Percentiles rank a stretch among this genome's conserved stretches.
phyloP scores from a whole-genome alignment of 805 yeast species.

The Sporopachydermia quercuum region DNA sequence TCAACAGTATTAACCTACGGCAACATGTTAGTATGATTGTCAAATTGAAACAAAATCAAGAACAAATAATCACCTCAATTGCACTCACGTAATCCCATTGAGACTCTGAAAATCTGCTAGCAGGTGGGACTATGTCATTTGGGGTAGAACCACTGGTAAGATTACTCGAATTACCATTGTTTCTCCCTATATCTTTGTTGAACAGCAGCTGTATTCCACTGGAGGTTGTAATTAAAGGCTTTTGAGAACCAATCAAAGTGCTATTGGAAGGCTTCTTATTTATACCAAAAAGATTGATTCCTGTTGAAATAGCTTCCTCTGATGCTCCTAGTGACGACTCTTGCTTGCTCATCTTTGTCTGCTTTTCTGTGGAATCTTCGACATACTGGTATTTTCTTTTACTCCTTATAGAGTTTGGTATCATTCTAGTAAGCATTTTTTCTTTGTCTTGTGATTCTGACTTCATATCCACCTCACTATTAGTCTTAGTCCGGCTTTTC shows the following conservation, averaged over 20 bases:
- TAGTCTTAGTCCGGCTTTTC: not conserved
- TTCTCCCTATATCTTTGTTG: not conserved
- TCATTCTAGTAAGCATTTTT: not conserved
- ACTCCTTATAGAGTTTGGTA: not conserved
- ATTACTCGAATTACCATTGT: not conserved
- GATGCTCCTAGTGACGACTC: not conserved
- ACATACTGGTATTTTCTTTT: not conserved
- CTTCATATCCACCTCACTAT: not conserved
- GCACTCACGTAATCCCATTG: conserved; percentile 1
- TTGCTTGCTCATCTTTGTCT: too few relatives aligned
- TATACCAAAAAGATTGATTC: not conserved
- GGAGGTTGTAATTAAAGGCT: not conserved
- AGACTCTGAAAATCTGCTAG: too few relatives aligned
- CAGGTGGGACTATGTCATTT: too few relatives aligned
- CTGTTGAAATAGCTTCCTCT: not conserved
- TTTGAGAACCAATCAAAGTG: not conserved
- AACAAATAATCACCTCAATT: too few relatives aligned
- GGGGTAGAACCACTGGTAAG: not conserved
- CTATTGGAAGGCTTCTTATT: not conserved
- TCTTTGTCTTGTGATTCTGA: not conserved
- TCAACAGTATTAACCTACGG: conserved; percentile 1
- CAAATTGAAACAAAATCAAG: too few relatives aligned
- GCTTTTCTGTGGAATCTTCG: too few relatives aligned
- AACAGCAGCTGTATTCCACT: not conserved
- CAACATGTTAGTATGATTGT: not conserved